A percentile compares a stretch with the other conserved stretches of the same genome.
Evolutionary conservation across 352 stramenopile species (phyloP).

Genomic region (Pythium sp.): DNA sequence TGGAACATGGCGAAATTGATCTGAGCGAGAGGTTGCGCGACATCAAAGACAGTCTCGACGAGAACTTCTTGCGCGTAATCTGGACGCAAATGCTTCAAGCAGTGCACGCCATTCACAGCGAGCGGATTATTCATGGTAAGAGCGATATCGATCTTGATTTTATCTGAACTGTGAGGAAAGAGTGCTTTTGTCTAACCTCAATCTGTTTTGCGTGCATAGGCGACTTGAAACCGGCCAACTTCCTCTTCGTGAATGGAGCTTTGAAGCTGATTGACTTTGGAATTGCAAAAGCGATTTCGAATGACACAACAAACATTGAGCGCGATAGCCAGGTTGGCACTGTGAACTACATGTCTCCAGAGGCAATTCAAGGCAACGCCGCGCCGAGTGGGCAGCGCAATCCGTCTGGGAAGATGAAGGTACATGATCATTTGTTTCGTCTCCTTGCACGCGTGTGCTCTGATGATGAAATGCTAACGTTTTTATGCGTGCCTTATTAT

Average conservation of each 20-base stretch:
- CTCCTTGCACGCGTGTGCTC: not conserved
- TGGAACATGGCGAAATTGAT: conserved; percentile 98
- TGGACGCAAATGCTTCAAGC: conserved; percentile 99
- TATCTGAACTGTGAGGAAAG: not conserved
- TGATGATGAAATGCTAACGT: not conserved
- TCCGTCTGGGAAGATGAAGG: conserved; percentile 76
- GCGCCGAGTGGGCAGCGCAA: conserved; percentile 48
- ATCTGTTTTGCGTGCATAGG: conserved; percentile 28
- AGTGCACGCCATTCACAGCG: conserved; percentile 95
- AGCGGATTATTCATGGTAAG: conserved; percentile 91
- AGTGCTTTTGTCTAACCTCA: not conserved
- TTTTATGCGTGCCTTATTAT: not conserved
- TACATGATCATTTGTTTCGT: conserved; percentile 12
- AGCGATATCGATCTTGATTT: not conserved
- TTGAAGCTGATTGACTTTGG: conserved; percentile 99
- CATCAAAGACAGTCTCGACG: conserved; percentile 85
- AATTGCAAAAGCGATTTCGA: conserved; percentile 97
- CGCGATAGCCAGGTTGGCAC: conserved; percentile 95
- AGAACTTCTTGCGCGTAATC: conserved; percentile 97
- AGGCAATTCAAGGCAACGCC: conserved; percentile 79
- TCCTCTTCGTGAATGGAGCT: conserved; percentile 94
- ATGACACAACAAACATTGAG: conserved; percentile 97
- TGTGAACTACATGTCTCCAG: conserved; percentile 97
- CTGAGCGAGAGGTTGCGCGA: conserved; percentile 91
- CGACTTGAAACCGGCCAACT: conserved; percentile 96